Evolutionary conservation across 1,284 basidiomycete species (phyloP).

Genomic region (Leccinum laetum): DNA sequence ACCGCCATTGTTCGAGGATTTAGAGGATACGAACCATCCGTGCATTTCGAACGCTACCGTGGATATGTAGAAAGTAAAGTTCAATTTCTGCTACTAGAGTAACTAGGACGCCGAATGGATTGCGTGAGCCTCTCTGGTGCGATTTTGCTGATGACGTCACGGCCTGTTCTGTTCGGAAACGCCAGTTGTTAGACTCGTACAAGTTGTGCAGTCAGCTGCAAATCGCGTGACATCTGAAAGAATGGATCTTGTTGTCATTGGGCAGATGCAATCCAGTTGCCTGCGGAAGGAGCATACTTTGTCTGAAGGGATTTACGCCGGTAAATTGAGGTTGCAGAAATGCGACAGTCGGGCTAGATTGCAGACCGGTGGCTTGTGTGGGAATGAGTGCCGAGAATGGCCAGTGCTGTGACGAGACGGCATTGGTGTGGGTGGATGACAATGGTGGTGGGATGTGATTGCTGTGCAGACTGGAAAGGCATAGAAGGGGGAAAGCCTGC

Average conservation of each 20-base stretch:
- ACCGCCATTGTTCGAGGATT: too few relatives aligned
- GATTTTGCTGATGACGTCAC: too few relatives aligned
- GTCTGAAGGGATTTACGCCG: slow-evolving; percentile 32
- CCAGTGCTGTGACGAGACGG: slow-evolving; percentile 45
- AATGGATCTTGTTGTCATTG: slow-evolving; percentile 48
- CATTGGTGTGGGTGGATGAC: slow-evolving; percentile 36
- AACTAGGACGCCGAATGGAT: too few relatives aligned
- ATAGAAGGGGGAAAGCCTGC: slow-evolving; percentile 59
- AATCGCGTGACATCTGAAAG: too few relatives aligned
- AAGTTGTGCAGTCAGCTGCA: too few relatives aligned
- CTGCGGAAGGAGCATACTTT: slow-evolving; percentile 53
- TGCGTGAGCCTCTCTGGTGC: too few relatives aligned
- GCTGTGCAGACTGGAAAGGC: slow-evolving; percentile 34
- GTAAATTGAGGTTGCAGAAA: slow-evolving; percentile 49
- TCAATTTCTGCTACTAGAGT: too few relatives aligned
- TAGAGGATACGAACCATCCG: too few relatives aligned
- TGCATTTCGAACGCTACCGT: too few relatives aligned
- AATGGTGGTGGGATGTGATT: slow-evolving; percentile 25
- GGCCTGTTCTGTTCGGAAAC: too few relatives aligned
- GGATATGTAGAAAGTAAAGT: too few relatives aligned
- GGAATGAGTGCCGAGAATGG: slow-evolving; percentile 55
- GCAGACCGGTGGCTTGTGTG: slow-evolving; percentile 37
- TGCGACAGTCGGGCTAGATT: slow-evolving; percentile 19
- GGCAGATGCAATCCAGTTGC: slow-evolving; percentile 78
- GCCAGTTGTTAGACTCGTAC: too few relatives aligned